Conservation (phyloP, 2,329 filamentous ascomycete species). For the Aspergillus fijiensis region DNA sequence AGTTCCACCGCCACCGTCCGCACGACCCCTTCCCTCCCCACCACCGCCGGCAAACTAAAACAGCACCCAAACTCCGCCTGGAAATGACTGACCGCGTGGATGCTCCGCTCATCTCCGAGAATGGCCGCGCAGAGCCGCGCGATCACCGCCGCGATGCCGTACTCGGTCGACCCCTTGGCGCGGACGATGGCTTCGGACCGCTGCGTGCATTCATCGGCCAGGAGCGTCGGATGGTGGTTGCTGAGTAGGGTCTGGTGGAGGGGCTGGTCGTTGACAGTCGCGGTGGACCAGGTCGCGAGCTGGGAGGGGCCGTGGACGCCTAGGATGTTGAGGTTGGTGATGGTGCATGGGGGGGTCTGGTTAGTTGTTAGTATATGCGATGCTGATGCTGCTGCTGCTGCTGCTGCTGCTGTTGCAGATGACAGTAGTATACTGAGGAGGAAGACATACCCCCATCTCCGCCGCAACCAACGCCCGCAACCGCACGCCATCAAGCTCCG, state of each 20-base stretch:
- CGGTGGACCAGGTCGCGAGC: too few species aligned
- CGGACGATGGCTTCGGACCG: conserved; percentile 50
- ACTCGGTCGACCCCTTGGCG: conserved; percentile 53
- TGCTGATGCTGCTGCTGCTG: too few species aligned
- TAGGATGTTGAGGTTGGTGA: too few species aligned
- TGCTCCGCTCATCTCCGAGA: conserved; percentile 48
- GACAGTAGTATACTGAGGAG: too few species aligned
- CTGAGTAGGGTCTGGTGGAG: too few species aligned
- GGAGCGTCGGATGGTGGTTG: too few species aligned
- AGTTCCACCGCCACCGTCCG: conserved; percentile 29
- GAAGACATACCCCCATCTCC: conserved; percentile 19
- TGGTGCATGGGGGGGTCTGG: too few species aligned
- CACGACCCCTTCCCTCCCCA: conserved; percentile 50
- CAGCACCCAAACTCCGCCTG: conserved; percentile 50
- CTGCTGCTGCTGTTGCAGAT: too few species aligned
- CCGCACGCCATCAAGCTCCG: conserved; percentile 54
- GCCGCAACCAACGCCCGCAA: conserved; percentile 42
- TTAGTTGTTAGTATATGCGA: too few species aligned
- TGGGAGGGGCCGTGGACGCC: too few species aligned
- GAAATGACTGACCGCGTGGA: conserved; percentile 52
- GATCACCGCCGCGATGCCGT: conserved; percentile 52
- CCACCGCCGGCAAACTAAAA: conserved; percentile 51
- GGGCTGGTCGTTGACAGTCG: too few species aligned
- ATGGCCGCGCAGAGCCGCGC: conserved; percentile 53
- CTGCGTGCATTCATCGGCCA: conserved; percentile 43